Conservation (phyloP, 108 stramenopile genomes). For the Nitzschia sp. region DNA sequence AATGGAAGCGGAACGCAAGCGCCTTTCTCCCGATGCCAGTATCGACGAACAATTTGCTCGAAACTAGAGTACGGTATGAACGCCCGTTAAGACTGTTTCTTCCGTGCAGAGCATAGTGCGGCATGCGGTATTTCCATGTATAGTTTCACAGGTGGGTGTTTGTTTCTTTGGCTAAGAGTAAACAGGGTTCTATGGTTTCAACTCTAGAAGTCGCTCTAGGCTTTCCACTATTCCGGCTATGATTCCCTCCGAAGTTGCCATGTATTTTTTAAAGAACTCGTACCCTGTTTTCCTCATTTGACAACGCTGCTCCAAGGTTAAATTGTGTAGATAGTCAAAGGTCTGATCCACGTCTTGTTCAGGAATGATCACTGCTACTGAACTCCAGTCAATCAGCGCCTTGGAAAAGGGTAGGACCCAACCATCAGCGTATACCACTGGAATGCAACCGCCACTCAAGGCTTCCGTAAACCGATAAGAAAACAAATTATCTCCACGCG, state of each 20-base stretch:
- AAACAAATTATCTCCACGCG: slow-evolving; percentile 52
- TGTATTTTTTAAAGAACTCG: slow-evolving; percentile 29
- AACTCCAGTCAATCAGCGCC: slow-evolving; percentile 35
- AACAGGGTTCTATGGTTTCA: too few relatives aligned
- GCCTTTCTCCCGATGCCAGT: slow-evolving; percentile 46
- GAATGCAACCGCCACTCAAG: slow-evolving; percentile 44
- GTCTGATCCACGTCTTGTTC: slow-evolving; percentile 28
- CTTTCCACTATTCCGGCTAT: not conserved
- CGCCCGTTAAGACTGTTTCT: too few relatives aligned
- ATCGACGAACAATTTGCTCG: slow-evolving; percentile 78
- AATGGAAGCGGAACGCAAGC: slow-evolving; percentile 69
- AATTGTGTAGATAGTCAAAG: slow-evolving; percentile 12
- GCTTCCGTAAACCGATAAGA: slow-evolving; percentile 46
- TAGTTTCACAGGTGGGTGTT: too few relatives aligned
- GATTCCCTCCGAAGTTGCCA: slow-evolving; percentile 4
- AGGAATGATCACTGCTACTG: slow-evolving; percentile 29
- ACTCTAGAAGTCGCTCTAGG: too few relatives aligned
- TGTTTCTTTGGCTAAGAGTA: too few relatives aligned
- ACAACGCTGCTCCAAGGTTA: slow-evolving; percentile 13
- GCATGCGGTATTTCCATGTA: too few relatives aligned
- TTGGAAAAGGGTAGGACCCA: slow-evolving; percentile 40
- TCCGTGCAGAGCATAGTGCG: too few relatives aligned
- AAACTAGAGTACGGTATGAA: slow-evolving; percentile 26
- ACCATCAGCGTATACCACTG: slow-evolving; percentile 36
- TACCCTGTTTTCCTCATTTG: slow-evolving; percentile 4